These are phyloP conservation scores for Myriangium duriaei DNA, from an alignment of 2,329 filamentous ascomycete species.

Conservation along the genomic window DNA sequence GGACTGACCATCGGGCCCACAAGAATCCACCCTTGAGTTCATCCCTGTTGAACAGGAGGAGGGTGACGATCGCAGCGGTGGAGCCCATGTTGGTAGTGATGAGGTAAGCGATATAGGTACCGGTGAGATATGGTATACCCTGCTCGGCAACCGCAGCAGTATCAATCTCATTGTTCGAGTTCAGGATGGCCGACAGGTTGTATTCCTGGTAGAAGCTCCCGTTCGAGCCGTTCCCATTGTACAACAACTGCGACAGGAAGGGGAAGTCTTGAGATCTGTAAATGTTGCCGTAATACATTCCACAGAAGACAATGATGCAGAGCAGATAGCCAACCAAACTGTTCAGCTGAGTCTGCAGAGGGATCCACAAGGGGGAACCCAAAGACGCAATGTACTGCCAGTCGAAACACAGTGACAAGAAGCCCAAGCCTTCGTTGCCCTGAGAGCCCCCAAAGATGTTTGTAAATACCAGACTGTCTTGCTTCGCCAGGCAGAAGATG, in stretches of 20 bases:
- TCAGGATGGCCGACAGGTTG: constrained; percentile 33
- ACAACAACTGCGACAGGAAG: constrained; percentile 33
- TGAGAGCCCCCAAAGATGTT: constrained; percentile 39
- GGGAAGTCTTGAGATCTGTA: constrained; percentile 32
- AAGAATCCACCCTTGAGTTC: constrained; percentile 28
- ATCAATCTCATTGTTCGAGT: constrained; percentile 28
- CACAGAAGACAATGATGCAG: constrained; percentile 27
- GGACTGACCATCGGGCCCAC: constrained; percentile 16
- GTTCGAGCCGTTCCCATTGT: constrained; percentile 25
- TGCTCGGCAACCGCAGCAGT: constrained; percentile 21
- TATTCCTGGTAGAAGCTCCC: constrained; percentile 25
- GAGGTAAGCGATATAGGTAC: constrained; percentile 23
- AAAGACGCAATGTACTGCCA: constrained; percentile 33
- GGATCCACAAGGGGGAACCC: constrained; percentile 26
- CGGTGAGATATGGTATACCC: constrained; percentile 32
- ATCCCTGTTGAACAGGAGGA: constrained; percentile 22
- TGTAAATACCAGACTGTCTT: constrained; percentile 32
- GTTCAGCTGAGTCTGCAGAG: constrained; percentile 29
- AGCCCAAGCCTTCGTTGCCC: constrained; percentile 34
- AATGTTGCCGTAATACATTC: constrained; percentile 32
- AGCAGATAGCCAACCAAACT: constrained; percentile 26
- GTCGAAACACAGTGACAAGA: constrained; percentile 32
- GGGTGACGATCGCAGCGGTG: constrained; percentile 36
- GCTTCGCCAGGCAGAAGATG: constrained; percentile 36
- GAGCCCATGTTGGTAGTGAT: constrained; percentile 35